Conservation (phyloP, 2,329 filamentous ascomycete species). For the Fusarium sp. region DNA sequence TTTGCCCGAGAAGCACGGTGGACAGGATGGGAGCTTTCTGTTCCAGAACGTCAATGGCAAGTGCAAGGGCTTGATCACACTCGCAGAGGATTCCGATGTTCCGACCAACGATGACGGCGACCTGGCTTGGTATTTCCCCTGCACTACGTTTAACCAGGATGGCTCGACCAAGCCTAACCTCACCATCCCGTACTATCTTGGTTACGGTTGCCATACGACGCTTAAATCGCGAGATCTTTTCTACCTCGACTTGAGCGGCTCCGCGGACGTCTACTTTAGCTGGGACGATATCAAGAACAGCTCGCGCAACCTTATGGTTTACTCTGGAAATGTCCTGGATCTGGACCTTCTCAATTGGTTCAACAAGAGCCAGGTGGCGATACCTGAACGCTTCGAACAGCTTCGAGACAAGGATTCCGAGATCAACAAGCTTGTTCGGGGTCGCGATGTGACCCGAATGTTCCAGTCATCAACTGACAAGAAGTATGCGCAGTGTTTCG, state of each 20-base stretch:
- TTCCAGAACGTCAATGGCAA: conserved; percentile 99
- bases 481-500: conserved; percentile 84
- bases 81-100: conserved; percentile 77
- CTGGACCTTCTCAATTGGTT: conserved; percentile 91
- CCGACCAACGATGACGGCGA: conserved; percentile 79
- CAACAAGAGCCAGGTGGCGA: conserved; percentile 80
- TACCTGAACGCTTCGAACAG: conserved; percentile 82
- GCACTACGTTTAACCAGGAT: conserved; percentile 91
- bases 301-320: conserved; percentile 91
- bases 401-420: conserved; percentile 75
- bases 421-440: conserved; percentile 74
- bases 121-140: conserved; percentile 97
- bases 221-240: conserved; percentile 75
- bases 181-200: conserved; percentile 80
- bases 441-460: conserved; percentile 88
- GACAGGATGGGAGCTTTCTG: conserved; percentile 94
- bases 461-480: conserved; percentile 86
- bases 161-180: conserved; percentile 83
- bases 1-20: conserved; percentile 81
- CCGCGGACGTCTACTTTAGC: conserved; percentile 93
- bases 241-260: conserved; percentile 73
- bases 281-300: conserved; percentile 94
- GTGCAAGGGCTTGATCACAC: conserved; percentile 90
- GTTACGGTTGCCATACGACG: conserved; percentile 91
- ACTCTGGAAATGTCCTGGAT: conserved; percentile 93